Base-by-base conservation (phyloP, 768 basidiomycete species). In the Candolleomyces aberdarensis region DNA sequence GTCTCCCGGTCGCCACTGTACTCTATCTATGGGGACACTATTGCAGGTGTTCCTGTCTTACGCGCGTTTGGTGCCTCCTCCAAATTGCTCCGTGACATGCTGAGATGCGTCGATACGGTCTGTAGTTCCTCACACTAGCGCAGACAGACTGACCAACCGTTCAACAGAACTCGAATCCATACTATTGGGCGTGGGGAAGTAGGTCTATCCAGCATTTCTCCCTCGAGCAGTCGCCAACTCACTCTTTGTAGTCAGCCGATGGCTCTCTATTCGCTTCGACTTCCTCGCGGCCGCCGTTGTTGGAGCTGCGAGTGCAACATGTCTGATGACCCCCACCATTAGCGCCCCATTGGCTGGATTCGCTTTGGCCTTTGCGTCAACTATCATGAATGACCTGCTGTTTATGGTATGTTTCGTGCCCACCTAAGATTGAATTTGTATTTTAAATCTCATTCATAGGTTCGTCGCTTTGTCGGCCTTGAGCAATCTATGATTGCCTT, bases 151-250 rank as follows among this genome's bases (percentile, higher is more conserved):
- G 39, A 57, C 56, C 29, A 10, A 14, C 29, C 17, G 48, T 19
- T 43, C 48, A 57, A 22, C 58, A 82, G 79, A 83, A 81, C 61
- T 67, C 85, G 15, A 91, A 85, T 68, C 91, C 91, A 3, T 90
- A 86, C 70, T 94, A 91, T 68, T 96, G 94, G 94, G 88, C 90
- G 83, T 94, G 91, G 92, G 90, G 87, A 76, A 85, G 87, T 90
- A 70, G 57, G 77, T 29, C 36, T 43, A 11, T 44, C 4, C 29
- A 22, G 14, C 54, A 17, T 15, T n/a, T 3, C 61, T 15, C 57
- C 29, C 36, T 57, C 20, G 54, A 29, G 41, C 26, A 29, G 26
- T 58, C 57, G 32, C 14, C 49, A n/a, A 26, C 26, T 26, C 26
- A 26, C 26, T 26, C 26, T 40, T 56, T 53, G 4, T 63, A 91